Percentiles rank a stretch among this genome's conserved stretches.
These are phyloP conservation scores for Fusarium clavum DNA, from an alignment of 2,329 filamentous ascomycete species.

Conservation along the genomic window DNA sequence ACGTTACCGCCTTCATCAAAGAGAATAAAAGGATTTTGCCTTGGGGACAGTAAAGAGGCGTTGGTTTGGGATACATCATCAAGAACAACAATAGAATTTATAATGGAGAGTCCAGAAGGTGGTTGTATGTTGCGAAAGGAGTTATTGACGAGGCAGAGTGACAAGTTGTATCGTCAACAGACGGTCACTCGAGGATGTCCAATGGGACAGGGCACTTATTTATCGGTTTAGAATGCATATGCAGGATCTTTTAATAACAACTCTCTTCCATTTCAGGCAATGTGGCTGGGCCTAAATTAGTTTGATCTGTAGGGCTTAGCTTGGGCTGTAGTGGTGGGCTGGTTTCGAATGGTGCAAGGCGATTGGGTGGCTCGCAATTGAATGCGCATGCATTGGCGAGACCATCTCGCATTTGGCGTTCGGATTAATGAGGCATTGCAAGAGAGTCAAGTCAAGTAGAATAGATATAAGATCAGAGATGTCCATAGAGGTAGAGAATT, in stretches of 20 bases:
- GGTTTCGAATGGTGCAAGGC: background rate
- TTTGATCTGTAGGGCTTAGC: constrained; percentile 21
- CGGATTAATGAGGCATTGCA: constrained; percentile 26
- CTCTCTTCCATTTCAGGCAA: background rate
- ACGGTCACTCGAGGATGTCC: background rate
- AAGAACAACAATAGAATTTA: background rate
- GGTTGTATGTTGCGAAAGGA: background rate
- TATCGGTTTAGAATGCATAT: background rate
- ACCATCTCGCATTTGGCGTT: constrained; percentile 10
- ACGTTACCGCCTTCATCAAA: constrained; percentile 29
- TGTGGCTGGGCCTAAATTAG: background rate
- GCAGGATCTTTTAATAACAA: background rate
- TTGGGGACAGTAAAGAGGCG: background rate
- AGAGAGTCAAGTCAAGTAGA: background rate
- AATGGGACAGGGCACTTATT: background rate
- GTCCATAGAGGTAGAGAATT: background rate
- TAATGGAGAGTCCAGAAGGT: background rate
- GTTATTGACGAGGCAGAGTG: background rate
- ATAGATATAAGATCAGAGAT: constrained; percentile 13
- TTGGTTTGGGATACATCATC: background rate
- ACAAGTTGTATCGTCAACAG: background rate
- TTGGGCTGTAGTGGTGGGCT: background rate
- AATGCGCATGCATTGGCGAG: constrained; percentile 25
- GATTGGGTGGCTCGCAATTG: constrained; percentile 38
- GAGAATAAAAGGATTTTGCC: constrained; percentile 35